phyloP scores from a whole-genome alignment of 495 filamentous ascomycete genomes.

The Xylaria castorea region DNA sequence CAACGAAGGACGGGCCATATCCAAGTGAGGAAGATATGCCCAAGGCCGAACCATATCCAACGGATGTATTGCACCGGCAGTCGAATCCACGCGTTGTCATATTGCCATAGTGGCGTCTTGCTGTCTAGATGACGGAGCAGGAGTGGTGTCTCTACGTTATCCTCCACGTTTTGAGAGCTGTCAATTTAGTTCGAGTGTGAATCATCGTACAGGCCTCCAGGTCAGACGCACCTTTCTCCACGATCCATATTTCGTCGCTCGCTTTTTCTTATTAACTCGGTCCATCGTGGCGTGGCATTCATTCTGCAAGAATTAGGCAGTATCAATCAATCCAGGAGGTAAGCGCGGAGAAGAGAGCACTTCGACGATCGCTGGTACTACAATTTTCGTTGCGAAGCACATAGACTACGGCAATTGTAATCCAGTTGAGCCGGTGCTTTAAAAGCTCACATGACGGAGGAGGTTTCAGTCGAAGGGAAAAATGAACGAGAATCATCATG shows the following conservation, averaged over 20 bases:
- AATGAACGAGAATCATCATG: background rate
- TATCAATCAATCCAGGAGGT: background rate
- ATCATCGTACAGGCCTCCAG: background rate
- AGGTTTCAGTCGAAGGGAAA: background rate
- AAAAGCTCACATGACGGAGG: too few relatives aligned
- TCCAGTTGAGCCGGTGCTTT: background rate
- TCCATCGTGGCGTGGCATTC: background rate
- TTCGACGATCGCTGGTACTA: background rate
- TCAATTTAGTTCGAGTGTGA: background rate
- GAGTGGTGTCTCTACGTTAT: conserved; percentile 5
- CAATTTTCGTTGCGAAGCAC: background rate
- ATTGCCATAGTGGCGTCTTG: conserved; percentile 10
- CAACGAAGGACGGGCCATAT: too few relatives aligned
- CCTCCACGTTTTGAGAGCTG: conserved; percentile 7
- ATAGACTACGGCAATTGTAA: background rate
- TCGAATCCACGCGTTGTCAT: conserved; percentile 13
- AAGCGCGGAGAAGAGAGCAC: background rate
- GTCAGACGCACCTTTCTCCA: background rate
- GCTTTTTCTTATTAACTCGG: too few relatives aligned
- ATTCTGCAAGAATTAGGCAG: background rate
- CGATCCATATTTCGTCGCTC: too few relatives aligned
- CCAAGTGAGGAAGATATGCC: too few relatives aligned
- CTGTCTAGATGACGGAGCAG: background rate
- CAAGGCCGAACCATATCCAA: background rate
- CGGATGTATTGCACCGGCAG: background rate